A percentile compares a stretch with the other conserved stretches of the same genome.
These are phyloP conservation scores for Nicotiana benthamiana DNA, from an alignment of 257 asterid species.

Conservation along the genomic window DNA sequence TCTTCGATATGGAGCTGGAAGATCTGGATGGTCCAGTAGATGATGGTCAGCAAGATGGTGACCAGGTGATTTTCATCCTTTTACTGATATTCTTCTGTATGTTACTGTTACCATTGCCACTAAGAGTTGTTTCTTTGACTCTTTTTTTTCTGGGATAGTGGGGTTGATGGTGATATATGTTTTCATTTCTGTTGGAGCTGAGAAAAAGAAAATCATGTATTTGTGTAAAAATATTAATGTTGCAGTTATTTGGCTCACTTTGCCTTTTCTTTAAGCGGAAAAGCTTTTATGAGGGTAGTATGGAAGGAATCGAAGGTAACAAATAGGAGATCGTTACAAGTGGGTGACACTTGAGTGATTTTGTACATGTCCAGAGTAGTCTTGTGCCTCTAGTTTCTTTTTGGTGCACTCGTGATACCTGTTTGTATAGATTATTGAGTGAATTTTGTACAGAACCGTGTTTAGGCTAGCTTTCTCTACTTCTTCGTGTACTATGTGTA, in stretches of 20 bases:
- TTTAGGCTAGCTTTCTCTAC: background rate
- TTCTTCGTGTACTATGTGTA: background rate
- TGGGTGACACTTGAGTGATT: background rate
- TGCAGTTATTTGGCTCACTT: background rate
- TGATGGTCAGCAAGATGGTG: conserved; percentile 36
- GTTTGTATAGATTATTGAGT: background rate
- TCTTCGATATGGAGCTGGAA: conserved; percentile 84
- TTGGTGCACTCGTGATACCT: background rate
- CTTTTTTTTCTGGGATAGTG: background rate
- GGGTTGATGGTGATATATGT: background rate
- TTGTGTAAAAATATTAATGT: background rate
- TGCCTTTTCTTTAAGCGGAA: background rate
- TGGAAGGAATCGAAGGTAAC: background rate
- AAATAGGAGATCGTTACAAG: background rate
- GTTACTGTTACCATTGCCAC: background rate
- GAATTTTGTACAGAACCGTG: background rate
- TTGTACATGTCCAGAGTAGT: background rate
- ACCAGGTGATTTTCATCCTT: conserved; percentile 35
- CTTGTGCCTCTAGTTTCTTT: background rate
- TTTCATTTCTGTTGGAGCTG: background rate
- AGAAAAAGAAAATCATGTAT: background rate
- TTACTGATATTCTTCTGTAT: background rate
- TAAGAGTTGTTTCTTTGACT: too few relatives aligned
- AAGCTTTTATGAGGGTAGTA: background rate
- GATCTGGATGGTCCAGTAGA: conserved; percentile 53